Conservation (phyloP, 345 rosid species). For the Noccaea caerulescens region DNA sequence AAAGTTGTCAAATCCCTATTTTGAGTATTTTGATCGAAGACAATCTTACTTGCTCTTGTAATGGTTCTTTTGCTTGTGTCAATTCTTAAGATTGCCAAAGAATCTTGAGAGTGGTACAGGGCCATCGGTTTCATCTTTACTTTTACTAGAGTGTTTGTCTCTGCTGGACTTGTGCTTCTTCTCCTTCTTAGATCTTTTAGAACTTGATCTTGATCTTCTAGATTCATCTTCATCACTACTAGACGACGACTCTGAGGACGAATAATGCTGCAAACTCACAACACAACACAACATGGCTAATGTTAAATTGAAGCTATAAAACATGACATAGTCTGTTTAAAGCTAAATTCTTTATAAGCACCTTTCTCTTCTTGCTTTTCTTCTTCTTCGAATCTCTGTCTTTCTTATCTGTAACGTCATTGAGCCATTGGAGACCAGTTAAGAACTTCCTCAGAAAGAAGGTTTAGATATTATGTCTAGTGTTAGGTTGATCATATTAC, state of each 20-base stretch:
- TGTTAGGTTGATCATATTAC: constrained; percentile 41
- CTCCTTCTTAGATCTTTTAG: constrained; percentile 65
- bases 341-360: constrained; percentile 23
- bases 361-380: constrained; percentile 89
- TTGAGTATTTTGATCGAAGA: constrained; percentile 17
- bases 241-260: constrained; percentile 73
- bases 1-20: constrained; percentile 29
- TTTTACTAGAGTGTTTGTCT: constrained; percentile 56
- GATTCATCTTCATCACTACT: constrained; percentile 83
- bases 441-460: constrained; percentile 22
- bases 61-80: constrained; percentile 29
- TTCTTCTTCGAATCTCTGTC: constrained; percentile 81
- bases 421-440: constrained; percentile 26
- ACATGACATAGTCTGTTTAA: constrained; percentile 7
- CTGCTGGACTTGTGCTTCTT: constrained; percentile 70
- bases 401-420: constrained; percentile 67
- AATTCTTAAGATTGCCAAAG: constrained; percentile 71
- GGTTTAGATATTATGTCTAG: constrained; percentile 11
- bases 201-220: constrained; percentile 81
- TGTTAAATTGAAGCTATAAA: background rate
- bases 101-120: constrained; percentile 92
- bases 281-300: background rate
- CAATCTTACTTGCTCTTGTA: constrained; percentile 30
- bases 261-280: constrained; percentile 65
- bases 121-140: constrained; percentile 61